Conservation (phyloP, 2,329 filamentous ascomycete species). For the Colletotrichum liriopes region DNA sequence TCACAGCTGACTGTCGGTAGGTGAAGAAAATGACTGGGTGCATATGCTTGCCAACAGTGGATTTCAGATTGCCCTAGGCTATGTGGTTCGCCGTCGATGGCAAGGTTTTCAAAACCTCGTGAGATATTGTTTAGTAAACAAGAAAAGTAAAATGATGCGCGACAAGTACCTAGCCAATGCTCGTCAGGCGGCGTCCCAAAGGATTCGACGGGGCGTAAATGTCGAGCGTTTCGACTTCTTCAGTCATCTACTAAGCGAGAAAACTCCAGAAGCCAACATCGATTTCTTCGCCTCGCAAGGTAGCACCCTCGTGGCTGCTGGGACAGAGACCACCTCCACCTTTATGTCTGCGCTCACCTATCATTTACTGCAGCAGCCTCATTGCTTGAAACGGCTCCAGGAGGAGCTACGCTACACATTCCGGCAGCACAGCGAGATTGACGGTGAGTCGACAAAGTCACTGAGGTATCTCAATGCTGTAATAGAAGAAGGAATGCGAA, state of each 20-base stretch:
- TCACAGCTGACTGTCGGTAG: not conserved
- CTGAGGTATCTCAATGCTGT: conserved; percentile 13
- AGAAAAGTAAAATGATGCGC: conserved; percentile 26
- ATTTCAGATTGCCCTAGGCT: conserved; percentile 28
- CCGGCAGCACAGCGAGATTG: conserved; percentile 8
- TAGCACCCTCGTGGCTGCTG: conserved; percentile 14
- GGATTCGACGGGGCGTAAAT: conserved; percentile 5
- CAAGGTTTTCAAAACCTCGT: conserved; percentile 9
- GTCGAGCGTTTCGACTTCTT: conserved; percentile 29
- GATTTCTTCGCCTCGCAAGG: conserved; percentile 27
- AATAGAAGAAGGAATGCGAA: conserved; percentile 30
- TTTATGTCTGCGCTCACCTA: conserved; percentile 24
- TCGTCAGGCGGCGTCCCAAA: not conserved
- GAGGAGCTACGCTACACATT: conserved; percentile 3
- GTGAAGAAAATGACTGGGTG: conserved; percentile 19
- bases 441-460: conserved; percentile 16
- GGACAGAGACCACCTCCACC: conserved; percentile 27
- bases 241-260: conserved; percentile 23
- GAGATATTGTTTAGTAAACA: conserved; percentile 14
- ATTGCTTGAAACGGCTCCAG: conserved; percentile 1
- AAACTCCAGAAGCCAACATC: conserved; percentile 20
- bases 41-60: conserved; percentile 30
- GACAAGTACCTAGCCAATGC: conserved; percentile 11
- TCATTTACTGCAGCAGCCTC: conserved; percentile 24
- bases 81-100: conserved; percentile 17